These are phyloP conservation scores for Fusarium hainanense DNA, from an alignment of 2,329 filamentous ascomycete genomes.

Conservation along the genomic window DNA sequence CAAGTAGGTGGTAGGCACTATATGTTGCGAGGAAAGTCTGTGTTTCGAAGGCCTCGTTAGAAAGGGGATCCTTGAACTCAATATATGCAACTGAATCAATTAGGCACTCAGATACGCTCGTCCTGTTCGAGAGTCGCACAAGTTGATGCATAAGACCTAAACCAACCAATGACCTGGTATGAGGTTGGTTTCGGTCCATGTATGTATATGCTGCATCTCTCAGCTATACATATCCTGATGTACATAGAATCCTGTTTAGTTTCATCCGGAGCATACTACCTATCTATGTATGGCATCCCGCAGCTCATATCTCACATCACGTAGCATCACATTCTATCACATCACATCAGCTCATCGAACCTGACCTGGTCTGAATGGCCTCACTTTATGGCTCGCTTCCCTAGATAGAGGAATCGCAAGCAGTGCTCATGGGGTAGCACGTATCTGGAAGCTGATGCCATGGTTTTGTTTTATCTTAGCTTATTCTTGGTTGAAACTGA, in stretches of 20 bases:
- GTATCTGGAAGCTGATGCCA: slow-evolving; percentile 21
- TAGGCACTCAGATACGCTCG: slow-evolving; percentile 21
- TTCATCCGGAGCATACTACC: slow-evolving; percentile 9
- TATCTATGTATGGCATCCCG: slow-evolving; percentile 10
- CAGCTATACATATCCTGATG: not conserved
- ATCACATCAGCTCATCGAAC: slow-evolving; percentile 16
- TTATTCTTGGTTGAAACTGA: slow-evolving; percentile 1
- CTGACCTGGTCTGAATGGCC: not conserved
- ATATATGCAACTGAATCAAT: slow-evolving; percentile 31
- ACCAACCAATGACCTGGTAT: slow-evolving; percentile 23
- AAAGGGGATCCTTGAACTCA: slow-evolving; percentile 27
- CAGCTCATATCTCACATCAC: slow-evolving; percentile 22
- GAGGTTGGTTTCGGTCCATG: slow-evolving; percentile 12
- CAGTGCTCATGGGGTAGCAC: slow-evolving; percentile 1
- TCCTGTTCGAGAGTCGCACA: slow-evolving; percentile 14
- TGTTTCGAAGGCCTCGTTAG: slow-evolving; percentile 40
- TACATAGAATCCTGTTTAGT: not conserved
- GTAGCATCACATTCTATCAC: slow-evolving; percentile 17
- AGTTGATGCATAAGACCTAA: slow-evolving; percentile 29
- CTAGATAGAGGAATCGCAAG: not conserved
- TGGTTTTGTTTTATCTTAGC: not conserved
- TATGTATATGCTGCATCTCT: not conserved
- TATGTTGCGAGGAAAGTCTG: slow-evolving; percentile 31
- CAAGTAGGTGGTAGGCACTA: not conserved
- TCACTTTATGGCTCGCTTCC: not conserved